phyloP scores from a whole-genome alignment of 768 basidiomycete species.

The Phallus indusiatus region DNA sequence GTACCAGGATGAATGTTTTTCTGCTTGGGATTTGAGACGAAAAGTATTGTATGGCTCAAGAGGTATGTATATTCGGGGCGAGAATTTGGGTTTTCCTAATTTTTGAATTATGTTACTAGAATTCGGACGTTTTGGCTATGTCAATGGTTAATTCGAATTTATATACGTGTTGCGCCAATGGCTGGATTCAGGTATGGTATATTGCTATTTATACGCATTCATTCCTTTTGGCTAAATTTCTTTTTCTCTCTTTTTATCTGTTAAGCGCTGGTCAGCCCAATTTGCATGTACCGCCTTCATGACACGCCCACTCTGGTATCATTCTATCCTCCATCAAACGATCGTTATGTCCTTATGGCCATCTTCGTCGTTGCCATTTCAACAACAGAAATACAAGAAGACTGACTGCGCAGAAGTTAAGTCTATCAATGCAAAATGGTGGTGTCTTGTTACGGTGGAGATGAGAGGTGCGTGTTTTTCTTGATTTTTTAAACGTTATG shows the following conservation, averaged over 20 bases:
- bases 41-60: conserved; percentile 73
- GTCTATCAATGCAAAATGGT: conserved; percentile 69
- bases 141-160: conserved; percentile 52
- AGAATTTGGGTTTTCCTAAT: too few species aligned
- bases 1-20: conserved; percentile 89
- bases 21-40: conserved; percentile 90
- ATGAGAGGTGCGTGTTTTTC: conserved; percentile 2
- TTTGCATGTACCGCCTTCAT: conserved; percentile 83
- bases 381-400: conserved; percentile 16
- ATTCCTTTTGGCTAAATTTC: background rate
- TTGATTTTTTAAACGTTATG: background rate
- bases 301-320: conserved; percentile 74
- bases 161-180: conserved; percentile 42
- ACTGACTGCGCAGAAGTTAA: conserved; percentile 61
- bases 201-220: conserved; percentile 22
- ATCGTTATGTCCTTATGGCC: background rate
- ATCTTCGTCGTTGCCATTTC: conserved; percentile 13
- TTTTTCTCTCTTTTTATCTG: background rate
- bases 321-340: conserved; percentile 66
- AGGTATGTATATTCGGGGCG: too few species aligned
- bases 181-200: conserved; percentile 67
- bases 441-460: conserved; percentile 9
- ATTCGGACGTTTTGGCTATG: conserved; percentile 74
- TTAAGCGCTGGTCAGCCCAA: conserved; percentile 68
- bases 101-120: too few species aligned